phyloP scores from a whole-genome alignment of 2,329 filamentous ascomycete species.

The Rhynchosporium secalis region DNA sequence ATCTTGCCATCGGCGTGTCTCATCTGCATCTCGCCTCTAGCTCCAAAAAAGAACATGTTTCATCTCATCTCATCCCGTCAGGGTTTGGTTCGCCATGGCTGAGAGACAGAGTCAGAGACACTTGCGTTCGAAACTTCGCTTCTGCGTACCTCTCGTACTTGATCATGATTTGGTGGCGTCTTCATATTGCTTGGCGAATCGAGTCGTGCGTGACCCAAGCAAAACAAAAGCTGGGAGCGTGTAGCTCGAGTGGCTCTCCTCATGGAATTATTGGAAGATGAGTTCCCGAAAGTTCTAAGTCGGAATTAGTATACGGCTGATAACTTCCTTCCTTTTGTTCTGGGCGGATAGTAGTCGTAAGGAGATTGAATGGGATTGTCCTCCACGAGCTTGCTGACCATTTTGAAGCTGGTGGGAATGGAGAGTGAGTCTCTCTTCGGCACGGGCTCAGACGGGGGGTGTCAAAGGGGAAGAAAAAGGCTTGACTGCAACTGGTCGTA shows the following conservation, averaged over 20 bases:
- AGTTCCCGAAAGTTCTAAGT: not conserved
- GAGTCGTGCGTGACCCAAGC: conserved; percentile 6
- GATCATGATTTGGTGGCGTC: conserved; percentile 11
- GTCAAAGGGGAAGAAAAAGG: conserved; percentile 12
- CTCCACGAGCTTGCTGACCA: not conserved
- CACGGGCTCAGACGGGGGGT: not conserved
- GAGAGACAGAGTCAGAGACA: not conserved
- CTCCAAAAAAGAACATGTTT: not conserved
- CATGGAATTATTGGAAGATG: not conserved
- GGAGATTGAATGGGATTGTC: conserved; percentile 13
- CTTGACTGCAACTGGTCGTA: conserved; percentile 8
- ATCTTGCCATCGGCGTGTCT: not conserved
- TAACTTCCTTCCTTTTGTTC: not conserved
- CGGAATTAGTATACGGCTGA: not conserved
- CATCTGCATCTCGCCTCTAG: not conserved
- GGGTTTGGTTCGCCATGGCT: not conserved
- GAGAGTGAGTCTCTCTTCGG: conserved; percentile 4
- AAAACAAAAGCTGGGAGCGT: conserved; percentile 3
- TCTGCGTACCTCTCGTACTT: not conserved
- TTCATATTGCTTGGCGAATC: not conserved
- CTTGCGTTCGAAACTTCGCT: conserved; percentile 1
- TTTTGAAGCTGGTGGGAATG: not conserved
- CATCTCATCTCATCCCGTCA: not conserved
- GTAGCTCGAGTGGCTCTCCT: conserved; percentile 10
- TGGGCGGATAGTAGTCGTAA: not conserved